Evolutionary conservation across 2,329 filamentous ascomycete species (phyloP).

Genomic region (Leptographium flavum): DNA sequence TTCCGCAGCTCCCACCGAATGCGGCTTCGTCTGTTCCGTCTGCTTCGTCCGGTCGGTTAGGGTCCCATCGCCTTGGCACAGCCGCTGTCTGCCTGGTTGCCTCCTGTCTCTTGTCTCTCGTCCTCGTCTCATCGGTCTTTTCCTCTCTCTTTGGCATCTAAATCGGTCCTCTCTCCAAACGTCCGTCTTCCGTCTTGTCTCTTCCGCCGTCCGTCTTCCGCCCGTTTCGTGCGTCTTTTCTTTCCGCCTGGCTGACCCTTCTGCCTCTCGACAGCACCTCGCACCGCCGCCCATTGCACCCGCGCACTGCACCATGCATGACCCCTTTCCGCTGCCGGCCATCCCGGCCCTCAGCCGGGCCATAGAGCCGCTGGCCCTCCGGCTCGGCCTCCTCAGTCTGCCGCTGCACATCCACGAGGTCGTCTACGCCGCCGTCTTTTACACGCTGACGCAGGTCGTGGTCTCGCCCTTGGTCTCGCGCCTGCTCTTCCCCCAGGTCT

Average conservation of each 20-base stretch:
- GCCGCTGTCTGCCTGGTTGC: neutral
- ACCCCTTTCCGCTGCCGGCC: slow-evolving; percentile 54
- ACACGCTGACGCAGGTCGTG: slow-evolving; percentile 51
- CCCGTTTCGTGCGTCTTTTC: too few relatives aligned
- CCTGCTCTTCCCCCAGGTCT: slow-evolving; percentile 46
- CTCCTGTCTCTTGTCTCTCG: neutral
- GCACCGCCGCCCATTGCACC: too few relatives aligned
- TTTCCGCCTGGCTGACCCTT: too few relatives aligned
- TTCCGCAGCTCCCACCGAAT: neutral
- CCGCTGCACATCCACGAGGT: slow-evolving; percentile 70
- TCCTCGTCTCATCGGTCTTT: neutral
- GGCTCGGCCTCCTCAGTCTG: slow-evolving; percentile 47
- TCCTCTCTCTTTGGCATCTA: neutral
- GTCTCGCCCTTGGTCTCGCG: slow-evolving; percentile 54
- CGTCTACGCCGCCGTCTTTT: slow-evolving; percentile 48
- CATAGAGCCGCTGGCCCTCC: slow-evolving; percentile 50
- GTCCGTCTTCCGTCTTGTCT: too few relatives aligned
- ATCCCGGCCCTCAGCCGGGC: slow-evolving; percentile 41
- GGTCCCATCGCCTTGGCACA: neutral
- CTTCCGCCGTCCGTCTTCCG: too few relatives aligned
- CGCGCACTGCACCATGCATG: slow-evolving; percentile 50
- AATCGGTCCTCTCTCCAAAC: neutral
- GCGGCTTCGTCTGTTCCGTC: neutral
- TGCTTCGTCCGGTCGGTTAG: neutral
- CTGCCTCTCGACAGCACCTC: too few relatives aligned